Evolutionary conservation across 345 rosid species (phyloP).

Genomic region (Excoecaria cochinchinensis): DNA sequence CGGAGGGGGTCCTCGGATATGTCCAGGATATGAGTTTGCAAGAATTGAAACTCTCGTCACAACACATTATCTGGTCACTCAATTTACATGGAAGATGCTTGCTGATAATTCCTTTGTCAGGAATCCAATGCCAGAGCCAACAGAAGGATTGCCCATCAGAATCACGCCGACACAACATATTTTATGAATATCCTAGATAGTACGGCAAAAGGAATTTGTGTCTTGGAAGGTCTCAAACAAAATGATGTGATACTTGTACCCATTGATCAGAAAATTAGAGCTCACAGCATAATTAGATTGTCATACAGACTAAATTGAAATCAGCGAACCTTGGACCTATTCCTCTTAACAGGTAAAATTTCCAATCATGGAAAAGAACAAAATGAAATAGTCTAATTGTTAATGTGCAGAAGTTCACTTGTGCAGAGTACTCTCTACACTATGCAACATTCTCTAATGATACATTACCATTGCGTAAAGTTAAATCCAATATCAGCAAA

Average conservation of each 20-base stretch:
- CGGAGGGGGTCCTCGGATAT: conserved; percentile 51
- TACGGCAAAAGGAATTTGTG: not conserved
- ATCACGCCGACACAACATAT: conserved; percentile 29
- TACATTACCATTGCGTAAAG: conserved; percentile 16
- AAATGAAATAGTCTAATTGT: not conserved
- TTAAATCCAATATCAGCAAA: conserved; percentile 13
- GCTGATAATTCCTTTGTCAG: conserved; percentile 39
- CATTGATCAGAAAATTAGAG: not conserved
- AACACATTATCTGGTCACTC: conserved; percentile 48
- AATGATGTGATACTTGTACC: not conserved
- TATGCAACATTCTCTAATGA: not conserved
- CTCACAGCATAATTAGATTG: not conserved
- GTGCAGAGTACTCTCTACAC: not conserved
- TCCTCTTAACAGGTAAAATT: not conserved
- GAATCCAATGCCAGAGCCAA: conserved; percentile 49
- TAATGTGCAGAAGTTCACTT: not conserved
- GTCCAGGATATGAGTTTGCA: conserved; percentile 59
- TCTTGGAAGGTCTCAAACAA: not conserved
- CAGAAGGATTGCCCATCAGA: conserved; percentile 40
- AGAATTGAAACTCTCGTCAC: conserved; percentile 47
- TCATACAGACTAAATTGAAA: not conserved
- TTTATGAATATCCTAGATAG: not conserved
- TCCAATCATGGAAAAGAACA: not conserved
- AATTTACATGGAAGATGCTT: conserved; percentile 37
- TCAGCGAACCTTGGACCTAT: not conserved